Conservation (phyloP, 352 stramenopile genomes). For the Phytophthora pluvialis region DNA sequence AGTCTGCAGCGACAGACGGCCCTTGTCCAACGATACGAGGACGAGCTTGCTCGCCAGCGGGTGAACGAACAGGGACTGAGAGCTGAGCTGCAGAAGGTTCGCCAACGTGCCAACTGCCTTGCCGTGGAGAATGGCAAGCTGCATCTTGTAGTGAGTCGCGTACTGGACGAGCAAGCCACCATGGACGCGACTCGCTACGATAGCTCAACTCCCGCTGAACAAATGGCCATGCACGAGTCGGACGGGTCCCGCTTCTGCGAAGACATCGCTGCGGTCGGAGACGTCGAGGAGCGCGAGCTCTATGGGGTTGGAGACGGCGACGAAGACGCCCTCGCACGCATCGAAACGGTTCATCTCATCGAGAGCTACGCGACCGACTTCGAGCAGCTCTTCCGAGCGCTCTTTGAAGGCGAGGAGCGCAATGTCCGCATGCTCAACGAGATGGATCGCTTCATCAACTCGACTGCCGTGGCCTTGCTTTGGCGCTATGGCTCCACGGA, state of each 20-base stretch:
- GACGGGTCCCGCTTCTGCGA: conserved; percentile 32
- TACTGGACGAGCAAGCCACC: conserved; percentile 39
- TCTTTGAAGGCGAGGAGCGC: conserved; percentile 47
- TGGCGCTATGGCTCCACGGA: conserved; percentile 70
- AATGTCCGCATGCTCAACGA: conserved; percentile 56
- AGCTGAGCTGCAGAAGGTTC: conserved; percentile 61
- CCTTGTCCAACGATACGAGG: conserved; percentile 42
- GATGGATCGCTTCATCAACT: conserved; percentile 78
- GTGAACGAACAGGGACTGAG: conserved; percentile 47
- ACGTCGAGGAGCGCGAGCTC: conserved; percentile 56
- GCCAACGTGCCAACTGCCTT: conserved; percentile 55
- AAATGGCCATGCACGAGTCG: conserved; percentile 9
- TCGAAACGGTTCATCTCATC: conserved; percentile 54
- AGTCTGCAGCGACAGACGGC: conserved; percentile 35
- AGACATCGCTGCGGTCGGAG: conserved; percentile 40
- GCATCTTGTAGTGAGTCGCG: conserved; percentile 42
- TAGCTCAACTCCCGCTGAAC: conserved; percentile 21
- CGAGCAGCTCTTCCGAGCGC: conserved; percentile 57
- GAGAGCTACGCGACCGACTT: conserved; percentile 66
- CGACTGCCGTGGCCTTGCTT: conserved; percentile 62
- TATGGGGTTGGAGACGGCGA: conserved; percentile 50
- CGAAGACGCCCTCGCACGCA: conserved; percentile 31
- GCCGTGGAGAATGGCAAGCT: conserved; percentile 62
- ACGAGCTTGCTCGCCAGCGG: conserved; percentile 44
- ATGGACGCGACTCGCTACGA: conserved; percentile 37